Evolutionary conservation across 192 early-diverging fungal species (phyloP), one percentile per base, ranked within the genome.

Genomic region (Linnemannia zychae): DNA sequence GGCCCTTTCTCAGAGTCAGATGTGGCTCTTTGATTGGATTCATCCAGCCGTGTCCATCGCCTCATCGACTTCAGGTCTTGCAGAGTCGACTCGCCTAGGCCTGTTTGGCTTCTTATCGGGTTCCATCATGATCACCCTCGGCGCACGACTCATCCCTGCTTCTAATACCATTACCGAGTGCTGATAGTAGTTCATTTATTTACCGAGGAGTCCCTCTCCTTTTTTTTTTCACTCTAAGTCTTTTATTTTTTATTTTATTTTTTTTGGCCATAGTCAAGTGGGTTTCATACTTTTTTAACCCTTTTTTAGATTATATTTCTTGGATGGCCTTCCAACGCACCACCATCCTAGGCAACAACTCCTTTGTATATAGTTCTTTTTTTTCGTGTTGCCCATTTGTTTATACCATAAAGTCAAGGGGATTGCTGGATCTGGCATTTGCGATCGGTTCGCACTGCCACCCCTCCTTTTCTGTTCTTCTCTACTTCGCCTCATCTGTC

Each of bases 1-100:
- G 74, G 50, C 33, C 12, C 33, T 63, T 37, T 57, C 60, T 20
- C 22, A 34, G 15, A 75, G 20, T 4, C 57, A 75, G 65, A 48
- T 76, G 75, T 22, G 33, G 46, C 68, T 76, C 46, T 76, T 68
- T 36, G 65, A 68, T 16, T 76, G 75, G 75, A 76, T 76, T 12
- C 52, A 67, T 28, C 46, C 52, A 20, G 37, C 57, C 57, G 24
- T 63, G 3, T 33, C 57, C 28, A 9, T 63, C 2, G 9, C 47
- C 57, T 24, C 22, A 22, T 69, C 67, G 1, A 13, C 67, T 12
- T 37, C 36, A 17, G 71, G 47, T 4, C 44, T 28, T 34, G 71
- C 76, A 36, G 33, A 50, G 20, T 48, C 76, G 37, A 70, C 76
- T 4, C 38, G 67, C 15, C 24, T 77, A 49, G 24, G 47, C 24